phyloP scores from a whole-genome alignment of 2,329 filamentous ascomycete genomes.

The Aspergillus calidoustus region DNA sequence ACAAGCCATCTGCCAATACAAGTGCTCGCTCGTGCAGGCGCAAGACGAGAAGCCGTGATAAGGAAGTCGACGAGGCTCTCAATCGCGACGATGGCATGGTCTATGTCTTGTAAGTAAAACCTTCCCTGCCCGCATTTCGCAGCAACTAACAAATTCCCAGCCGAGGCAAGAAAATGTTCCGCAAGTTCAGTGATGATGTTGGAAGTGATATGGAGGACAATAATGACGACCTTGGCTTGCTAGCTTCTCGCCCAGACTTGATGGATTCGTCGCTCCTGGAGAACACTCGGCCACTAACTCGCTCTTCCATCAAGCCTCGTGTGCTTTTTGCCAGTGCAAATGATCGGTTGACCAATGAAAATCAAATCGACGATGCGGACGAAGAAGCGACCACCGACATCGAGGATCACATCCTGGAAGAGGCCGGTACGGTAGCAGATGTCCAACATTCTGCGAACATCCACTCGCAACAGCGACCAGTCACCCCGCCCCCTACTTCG shows the following conservation, averaged over 20 bases:
- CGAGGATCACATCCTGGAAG: conserved; percentile 43
- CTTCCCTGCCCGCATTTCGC: not conserved
- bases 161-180: conserved; percentile 66
- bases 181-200: conserved; percentile 54
- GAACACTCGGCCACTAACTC: conserved; percentile 56
- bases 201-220: conserved; percentile 48
- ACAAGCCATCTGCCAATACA: conserved; percentile 40
- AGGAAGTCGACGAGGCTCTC: conserved; percentile 55
- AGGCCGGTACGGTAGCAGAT: conserved; percentile 23
- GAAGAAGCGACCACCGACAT: conserved; percentile 62
- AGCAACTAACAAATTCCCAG: conserved; percentile 44
- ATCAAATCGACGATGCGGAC: conserved; percentile 46
- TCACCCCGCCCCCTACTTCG: conserved; percentile 30
- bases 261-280: conserved; percentile 35
- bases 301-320: conserved; percentile 63
- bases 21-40: conserved; percentile 38
- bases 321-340: conserved; percentile 61
- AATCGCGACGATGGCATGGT: conserved; percentile 62
- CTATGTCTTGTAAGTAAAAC: conserved; percentile 62
- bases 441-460: conserved; percentile 23
- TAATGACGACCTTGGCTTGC: conserved; percentile 48
- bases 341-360: conserved; percentile 44
- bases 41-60: conserved; percentile 37
- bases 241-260: conserved; percentile 46
- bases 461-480: conserved; percentile 24